A percentile compares a stretch with the other conserved stretches of the same genome.
Evolutionary conservation across 2,329 filamentous ascomycete genomes (phyloP).

Genomic region (Fragosphaeria purpurea): DNA sequence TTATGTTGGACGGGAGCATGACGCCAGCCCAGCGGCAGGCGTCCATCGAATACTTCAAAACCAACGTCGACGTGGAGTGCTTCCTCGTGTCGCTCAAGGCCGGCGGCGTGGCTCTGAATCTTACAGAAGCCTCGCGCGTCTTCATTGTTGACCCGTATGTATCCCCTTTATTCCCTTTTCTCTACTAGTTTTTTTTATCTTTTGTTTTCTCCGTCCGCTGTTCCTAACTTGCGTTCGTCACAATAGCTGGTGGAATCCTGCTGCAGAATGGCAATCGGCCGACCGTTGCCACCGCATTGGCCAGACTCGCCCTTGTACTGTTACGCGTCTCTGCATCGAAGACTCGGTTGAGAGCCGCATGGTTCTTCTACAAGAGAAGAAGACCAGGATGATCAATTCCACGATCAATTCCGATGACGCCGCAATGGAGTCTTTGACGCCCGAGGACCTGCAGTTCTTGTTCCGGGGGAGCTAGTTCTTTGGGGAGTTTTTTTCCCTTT

Average conservation of each 20-base stretch:
- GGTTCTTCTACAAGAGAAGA: constrained; percentile 95
- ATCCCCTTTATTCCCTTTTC: neutral
- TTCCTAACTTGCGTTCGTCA: constrained; percentile 14
- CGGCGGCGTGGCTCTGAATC: constrained; percentile 86
- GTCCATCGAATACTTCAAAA: constrained; percentile 96
- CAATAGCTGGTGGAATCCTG: constrained; percentile 96
- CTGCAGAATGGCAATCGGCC: constrained; percentile 97
- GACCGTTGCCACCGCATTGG: constrained; percentile 93
- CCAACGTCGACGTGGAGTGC: constrained; percentile 83
- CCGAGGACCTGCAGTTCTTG: constrained; percentile 90
- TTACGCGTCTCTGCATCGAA: constrained; percentile 90
- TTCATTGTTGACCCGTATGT: constrained; percentile 94
- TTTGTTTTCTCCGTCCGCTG: neutral
- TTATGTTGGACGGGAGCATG: constrained; percentile 98
- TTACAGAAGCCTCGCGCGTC: constrained; percentile 88
- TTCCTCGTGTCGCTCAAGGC: constrained; percentile 95
- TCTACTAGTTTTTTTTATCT: neutral
- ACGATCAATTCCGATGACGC: constrained; percentile 91
- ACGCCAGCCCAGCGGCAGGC: constrained; percentile 85
- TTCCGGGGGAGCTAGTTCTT: constrained; percentile 57
- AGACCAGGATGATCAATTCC: constrained; percentile 93
- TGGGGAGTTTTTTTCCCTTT: neutral
- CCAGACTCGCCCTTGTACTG: constrained; percentile 84
- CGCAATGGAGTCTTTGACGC: constrained; percentile 82
- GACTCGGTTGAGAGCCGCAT: constrained; percentile 95